Conservation (phyloP, 768 basidiomycete genomes). For the Lentinula boryana region DNA sequence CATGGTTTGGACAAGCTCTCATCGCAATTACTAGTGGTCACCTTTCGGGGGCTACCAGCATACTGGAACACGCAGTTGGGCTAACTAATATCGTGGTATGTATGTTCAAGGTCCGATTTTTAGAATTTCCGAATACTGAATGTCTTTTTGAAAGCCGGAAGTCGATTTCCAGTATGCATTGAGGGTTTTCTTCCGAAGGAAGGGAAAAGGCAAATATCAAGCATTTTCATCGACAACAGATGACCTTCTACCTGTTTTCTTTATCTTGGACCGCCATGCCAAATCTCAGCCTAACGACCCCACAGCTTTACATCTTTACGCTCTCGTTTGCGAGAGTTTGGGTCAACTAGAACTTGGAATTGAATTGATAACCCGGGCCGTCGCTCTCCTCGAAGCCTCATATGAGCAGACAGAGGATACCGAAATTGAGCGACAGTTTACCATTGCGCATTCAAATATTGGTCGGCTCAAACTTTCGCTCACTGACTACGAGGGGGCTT, state of each 20-base stretch:
- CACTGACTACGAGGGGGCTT: constrained; percentile 51
- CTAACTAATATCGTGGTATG: constrained; percentile 54
- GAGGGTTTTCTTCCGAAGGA: constrained; percentile 43
- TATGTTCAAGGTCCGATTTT: constrained; percentile 6
- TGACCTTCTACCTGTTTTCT: constrained; percentile 70
- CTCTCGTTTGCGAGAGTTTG: constrained; percentile 79
- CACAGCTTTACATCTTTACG: constrained; percentile 75
- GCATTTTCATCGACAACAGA: constrained; percentile 21
- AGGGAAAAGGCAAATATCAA: constrained; percentile 11
- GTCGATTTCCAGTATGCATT: constrained; percentile 76
- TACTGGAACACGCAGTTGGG: constrained; percentile 71
- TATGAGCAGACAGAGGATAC: constrained; percentile 88
- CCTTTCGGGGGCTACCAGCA: constrained; percentile 50
- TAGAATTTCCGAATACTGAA: neutral
- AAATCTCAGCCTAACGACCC: constrained; percentile 63
- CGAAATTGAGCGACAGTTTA: constrained; percentile 70
- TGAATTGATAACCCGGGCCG: constrained; percentile 52
- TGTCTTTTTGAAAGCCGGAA: constrained; percentile 48
- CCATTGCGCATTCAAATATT: constrained; percentile 75
- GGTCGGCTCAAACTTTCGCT: constrained; percentile 69
- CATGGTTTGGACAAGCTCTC: constrained; percentile 89
- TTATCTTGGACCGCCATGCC: constrained; percentile 73
- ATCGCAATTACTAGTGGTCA: constrained; percentile 59
- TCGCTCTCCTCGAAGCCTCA: constrained; percentile 69
- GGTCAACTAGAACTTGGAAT: constrained; percentile 62